Base-by-base conservation (phyloP, 179 eudicot genomes). In the Kewa caespitosa region DNA sequence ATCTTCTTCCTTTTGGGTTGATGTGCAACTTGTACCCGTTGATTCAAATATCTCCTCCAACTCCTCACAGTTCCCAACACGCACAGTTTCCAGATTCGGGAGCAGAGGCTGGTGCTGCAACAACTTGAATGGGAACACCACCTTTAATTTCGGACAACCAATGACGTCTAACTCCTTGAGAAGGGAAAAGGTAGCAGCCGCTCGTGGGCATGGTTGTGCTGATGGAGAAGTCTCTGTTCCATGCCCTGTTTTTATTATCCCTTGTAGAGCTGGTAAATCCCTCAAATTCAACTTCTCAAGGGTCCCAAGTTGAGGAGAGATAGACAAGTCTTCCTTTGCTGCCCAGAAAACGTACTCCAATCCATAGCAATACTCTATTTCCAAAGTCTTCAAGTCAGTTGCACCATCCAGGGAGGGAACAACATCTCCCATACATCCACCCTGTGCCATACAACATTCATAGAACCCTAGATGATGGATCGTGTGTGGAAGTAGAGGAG, bases 111-210 rank as follows among this genome's bases (percentile, higher is more conserved):
- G 28, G 0, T 36, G 28, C 38, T 18, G 42, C 10, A 22, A 1
- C 28, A 36, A 34, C 11, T 25, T 38, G 27, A 66, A 6, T 12
- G 25, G 48, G 11, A 66, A 38, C 4, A 66, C 30, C 5, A 22
- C 27, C 48, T 38, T 66, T 23, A 66, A 37, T 10, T 66, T 27
- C 15, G 48, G 48, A 66, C 70, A 66, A 25, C 1, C 2, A 2
- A 0, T 8, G 17, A 66, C n/a, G 0, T 20, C 1, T 39, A 66
- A 38, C 18, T 22, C 12, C 8, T 13, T 38, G 70, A 66, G 70
- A 66, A 23, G 70, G 42, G 48, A n/a, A 66, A 66, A 66, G 70
- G 32, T 7, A 66, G 42, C 31, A 66, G 27, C 22, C 38, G 32
- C 10, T 61, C 1, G 66, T 61, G 66, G 66, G 31, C 18, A 1